Evolutionary conservation across 192 early-diverging fungal genomes (phyloP).

Genomic region (Coemansia sp.): DNA sequence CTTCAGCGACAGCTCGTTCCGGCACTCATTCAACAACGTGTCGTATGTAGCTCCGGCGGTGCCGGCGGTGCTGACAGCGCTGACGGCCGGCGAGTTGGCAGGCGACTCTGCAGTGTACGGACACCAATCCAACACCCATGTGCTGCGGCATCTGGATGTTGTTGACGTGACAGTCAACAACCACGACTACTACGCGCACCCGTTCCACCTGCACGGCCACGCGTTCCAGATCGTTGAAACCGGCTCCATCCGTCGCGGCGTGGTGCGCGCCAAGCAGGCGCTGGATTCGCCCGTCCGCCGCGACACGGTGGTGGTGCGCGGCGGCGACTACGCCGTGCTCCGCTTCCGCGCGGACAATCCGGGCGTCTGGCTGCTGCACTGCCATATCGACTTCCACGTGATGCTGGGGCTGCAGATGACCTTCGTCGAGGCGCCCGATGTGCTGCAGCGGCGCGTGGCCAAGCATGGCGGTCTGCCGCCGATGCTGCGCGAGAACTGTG

Average conservation of each 20-base stretch:
- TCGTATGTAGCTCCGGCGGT: constrained; percentile 63
- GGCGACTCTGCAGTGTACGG: constrained; percentile 63
- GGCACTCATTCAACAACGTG: constrained; percentile 77
- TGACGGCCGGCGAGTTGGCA: constrained; percentile 58
- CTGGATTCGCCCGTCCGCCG: constrained; percentile 39
- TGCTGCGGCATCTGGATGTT: constrained; percentile 64
- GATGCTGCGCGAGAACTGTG: constrained; percentile 62
- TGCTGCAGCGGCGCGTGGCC: constrained; percentile 52
- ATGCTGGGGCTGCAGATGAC: constrained; percentile 68
- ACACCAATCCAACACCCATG: constrained; percentile 59
- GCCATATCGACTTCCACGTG: constrained; percentile 66
- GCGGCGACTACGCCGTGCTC: constrained; percentile 64
- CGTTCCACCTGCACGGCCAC: constrained; percentile 88
- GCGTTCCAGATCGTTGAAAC: constrained; percentile 73
- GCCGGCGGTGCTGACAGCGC: constrained; percentile 63
- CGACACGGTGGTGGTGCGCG: constrained; percentile 70
- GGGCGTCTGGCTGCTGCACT: constrained; percentile 84
- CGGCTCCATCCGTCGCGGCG: constrained; percentile 48
- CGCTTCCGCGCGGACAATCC: constrained; percentile 79
- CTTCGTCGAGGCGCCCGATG: constrained; percentile 72
- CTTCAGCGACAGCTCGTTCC: constrained; percentile 75
- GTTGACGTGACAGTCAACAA: constrained; percentile 74
- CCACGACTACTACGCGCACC: constrained; percentile 70
- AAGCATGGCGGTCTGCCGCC: constrained; percentile 48
- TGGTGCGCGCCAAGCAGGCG: constrained; percentile 31